phyloP scores from a whole-genome alignment of 1,139 yeast species.

The Saccharomyces pastorianus region DNA sequence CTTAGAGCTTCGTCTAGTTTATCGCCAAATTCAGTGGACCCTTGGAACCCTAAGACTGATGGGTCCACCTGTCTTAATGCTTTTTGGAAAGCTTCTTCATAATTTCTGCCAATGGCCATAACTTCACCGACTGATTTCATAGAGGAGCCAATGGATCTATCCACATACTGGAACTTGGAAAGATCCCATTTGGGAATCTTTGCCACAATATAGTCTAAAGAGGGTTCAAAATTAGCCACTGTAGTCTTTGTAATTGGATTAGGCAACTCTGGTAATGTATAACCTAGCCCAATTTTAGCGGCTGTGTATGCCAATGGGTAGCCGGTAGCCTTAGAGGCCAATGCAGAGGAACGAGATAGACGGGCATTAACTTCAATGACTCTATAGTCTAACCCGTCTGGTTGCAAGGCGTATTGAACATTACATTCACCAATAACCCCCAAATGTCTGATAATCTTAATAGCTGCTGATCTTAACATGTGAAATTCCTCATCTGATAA shows the following conservation, averaged over 20 bases:
- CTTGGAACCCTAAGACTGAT: slow-evolving; percentile 89
- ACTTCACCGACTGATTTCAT: slow-evolving; percentile 99
- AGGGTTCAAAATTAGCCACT: slow-evolving; percentile 93
- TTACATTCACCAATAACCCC: slow-evolving; percentile 99
- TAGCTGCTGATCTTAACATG: slow-evolving; percentile 95
- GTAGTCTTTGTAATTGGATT: slow-evolving; percentile 96
- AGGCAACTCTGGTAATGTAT: slow-evolving; percentile 88
- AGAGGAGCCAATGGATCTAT: slow-evolving; percentile 86
- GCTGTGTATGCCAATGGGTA: slow-evolving; percentile 98
- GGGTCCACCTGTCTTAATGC: slow-evolving; percentile 97
- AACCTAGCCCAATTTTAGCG: slow-evolving; percentile 92
- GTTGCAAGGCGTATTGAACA: slow-evolving; percentile 93
- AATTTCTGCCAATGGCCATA: slow-evolving; percentile 96
- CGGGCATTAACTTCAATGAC: slow-evolving; percentile 97
- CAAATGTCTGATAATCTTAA: slow-evolving; percentile 90
- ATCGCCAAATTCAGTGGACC: slow-evolving; percentile 53
- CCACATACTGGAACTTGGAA: slow-evolving; percentile 88
- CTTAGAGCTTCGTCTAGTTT: slow-evolving; percentile 72
- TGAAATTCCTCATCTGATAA: slow-evolving; percentile 94
- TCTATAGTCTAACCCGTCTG: slow-evolving; percentile 90
- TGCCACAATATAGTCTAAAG: slow-evolving; percentile 91
- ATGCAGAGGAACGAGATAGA: slow-evolving; percentile 92
- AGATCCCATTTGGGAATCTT: slow-evolving; percentile 99
- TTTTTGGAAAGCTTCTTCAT: slow-evolving; percentile 97
- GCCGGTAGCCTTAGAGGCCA: slow-evolving; percentile 98